Base-by-base conservation (phyloP, 441 rosid species). In the Adansonia grandidieri region DNA sequence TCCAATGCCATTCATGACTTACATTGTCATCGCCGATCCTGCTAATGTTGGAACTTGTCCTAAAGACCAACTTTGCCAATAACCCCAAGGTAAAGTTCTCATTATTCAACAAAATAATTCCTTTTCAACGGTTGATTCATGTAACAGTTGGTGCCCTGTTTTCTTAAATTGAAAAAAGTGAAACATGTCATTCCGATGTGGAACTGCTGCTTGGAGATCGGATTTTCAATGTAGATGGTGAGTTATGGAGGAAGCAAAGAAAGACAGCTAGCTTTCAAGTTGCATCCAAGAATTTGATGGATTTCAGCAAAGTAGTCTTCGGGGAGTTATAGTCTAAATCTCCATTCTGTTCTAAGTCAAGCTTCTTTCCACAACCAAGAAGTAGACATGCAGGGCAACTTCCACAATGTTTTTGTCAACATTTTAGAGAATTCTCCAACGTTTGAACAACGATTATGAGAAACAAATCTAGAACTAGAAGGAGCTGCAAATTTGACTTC, bases 251-350 rank as follows among this genome's bases (percentile, higher is more conserved):
- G 80, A 91, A 88, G 78, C 98, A 94, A 70, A 92, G 99, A 80
- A 93, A 96, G 87, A 91, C 98, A 0, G 98, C 99, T 9, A 96
- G 99, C 79, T 94, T 96, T 45, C 97, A 96, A 80, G 94, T 96
- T 75, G 98, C 99, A 69, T 96, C 99, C 70, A 96, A 93, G 91
- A 96, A 94, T 83, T 86, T 91, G n/a, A 91, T 93, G 82, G 98
- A 92, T 76, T 92, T 91, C 77, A 96, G 98, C 84, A 89, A 95
- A n/a, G 80, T 85, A n/a, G 97, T 96, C 65, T 96, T 96, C 85
- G 89, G 92, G 79, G 98, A 96, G 14, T 37, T 92, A 90, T 77
- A 90, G 96, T 84, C 82, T 94, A 73, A 85, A 86, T 79, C 91
- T 90, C 71, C 86, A 82, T 37, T 37, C 74, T 6, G 85, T 89